Base-by-base conservation (phyloP, 1,284 basidiomycete genomes). In the Microbotryomycetes sp. region DNA sequence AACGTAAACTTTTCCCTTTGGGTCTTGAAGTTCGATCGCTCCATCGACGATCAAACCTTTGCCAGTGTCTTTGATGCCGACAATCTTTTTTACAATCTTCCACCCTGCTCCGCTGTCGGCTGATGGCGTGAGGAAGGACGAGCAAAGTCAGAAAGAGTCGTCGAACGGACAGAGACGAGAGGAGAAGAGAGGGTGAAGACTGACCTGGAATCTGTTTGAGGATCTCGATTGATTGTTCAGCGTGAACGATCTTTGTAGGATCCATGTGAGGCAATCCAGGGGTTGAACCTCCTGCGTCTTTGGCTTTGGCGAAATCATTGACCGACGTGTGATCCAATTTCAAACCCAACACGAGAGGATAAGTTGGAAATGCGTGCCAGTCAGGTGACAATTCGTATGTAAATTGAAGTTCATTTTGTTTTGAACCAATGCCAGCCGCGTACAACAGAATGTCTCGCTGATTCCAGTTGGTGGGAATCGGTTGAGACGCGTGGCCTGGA, bases 31-130 rank as follows among this genome's bases (percentile, higher is more conserved):
- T 2, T 79, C 70, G 49, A 79, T 79, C 72, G 89, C 86, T 16
- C 75, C 76, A 55, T 86, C 87, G 15, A 88, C 64, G 58, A 91
- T 82, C 62, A 91, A 83, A 2, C 89, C 89, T 51, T 83, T 85
- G 73, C 87, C 89, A 73, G 91, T 90, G 77, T 91, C 88, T 56
- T 81, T 81, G 22, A 89, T 77, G 59, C 82, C 82, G 4, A 82
- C 83, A 61, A 84, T 81, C 67, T 81, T 81, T 70, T 77, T 80
- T 67, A 78, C 83, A 71, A 82, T 80, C 71, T 79, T 86, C 85
- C 83, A 89, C 6, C 84, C 85, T 19, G 79, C 76, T 4, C 84
- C 85, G 68, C 83, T 85, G 30, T 82, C 82, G 56, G 59, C 49
- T 42, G 36, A n/a, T n/a, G n/a, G n/a, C n/a, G n/a, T n/a, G n/a